Base-by-base conservation (phyloP, 352 stramenopile genomes). In the Pythium phragmiticola region DNA sequence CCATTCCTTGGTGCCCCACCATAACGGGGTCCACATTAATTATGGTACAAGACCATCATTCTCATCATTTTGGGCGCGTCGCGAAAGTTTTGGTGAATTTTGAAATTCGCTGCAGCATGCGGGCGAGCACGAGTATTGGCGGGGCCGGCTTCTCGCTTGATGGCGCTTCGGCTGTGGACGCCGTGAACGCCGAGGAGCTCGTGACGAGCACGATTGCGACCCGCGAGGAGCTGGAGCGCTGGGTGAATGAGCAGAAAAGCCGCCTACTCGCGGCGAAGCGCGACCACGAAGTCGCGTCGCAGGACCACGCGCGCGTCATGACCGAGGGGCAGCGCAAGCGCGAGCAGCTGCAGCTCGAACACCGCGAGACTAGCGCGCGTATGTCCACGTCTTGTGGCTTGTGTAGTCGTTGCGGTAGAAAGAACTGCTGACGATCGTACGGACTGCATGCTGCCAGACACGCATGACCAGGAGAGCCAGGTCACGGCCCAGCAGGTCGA, bases 401-500 rank as follows among this genome's bases (percentile, higher is more conserved):
- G 4, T 30, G 26, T 30, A 30, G 26, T 3, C 1, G 26, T 1
- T 30, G 26, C 26, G 26, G 26, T 30, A 3, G 26, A 30, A 30
- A 3, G 26, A 30, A 30, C 2, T 30, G 26, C 26, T 30, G 26
- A 30, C 26, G 26, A 30, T 30, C 26, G 26, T 30, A 30, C 26
- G 26, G 26, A 30, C 26, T 39, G 34, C 11, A 39, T 39, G n/a
- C 28, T 30, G 11, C 2, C 53, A 61, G 45, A 57, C 21, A 28
- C 41, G 7, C 59, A 72, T 30, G 65, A 80, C 17, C 83, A 88
- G 55, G 78, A 87, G 66, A 75, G 69, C n/a, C 69, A 78, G 47
- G 60, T 89, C 42, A 81, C 70, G 23, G 69, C 72, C 16, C 77
- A 80, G 49, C 65, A 89, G 52, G 72, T 88, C 56, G 82, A 91